A percentile compares a stretch with the other conserved stretches of the same genome.
Conservation (phyloP, 768 basidiomycete genomes). For the Phlegmacium glaucopus region DNA sequence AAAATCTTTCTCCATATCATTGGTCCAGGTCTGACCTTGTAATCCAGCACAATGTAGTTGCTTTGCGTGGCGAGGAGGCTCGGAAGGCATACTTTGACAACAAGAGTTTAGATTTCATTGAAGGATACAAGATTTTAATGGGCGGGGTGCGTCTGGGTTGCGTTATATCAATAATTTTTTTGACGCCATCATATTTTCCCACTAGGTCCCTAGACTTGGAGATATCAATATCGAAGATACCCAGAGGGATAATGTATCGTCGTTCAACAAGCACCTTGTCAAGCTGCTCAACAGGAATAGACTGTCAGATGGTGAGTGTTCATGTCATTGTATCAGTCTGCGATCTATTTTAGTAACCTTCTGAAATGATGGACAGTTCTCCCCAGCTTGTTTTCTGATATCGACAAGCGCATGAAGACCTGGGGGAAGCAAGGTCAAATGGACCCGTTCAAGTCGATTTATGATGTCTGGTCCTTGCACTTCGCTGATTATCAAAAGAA, state of each 20-base stretch:
- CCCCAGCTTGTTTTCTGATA: constrained; percentile 25
- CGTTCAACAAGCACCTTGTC: constrained; percentile 19
- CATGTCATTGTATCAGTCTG: background rate
- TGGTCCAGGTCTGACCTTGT: background rate
- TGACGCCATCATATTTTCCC: background rate
- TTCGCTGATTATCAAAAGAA: background rate
- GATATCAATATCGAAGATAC: constrained; percentile 14
- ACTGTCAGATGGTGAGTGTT: constrained; percentile 15
- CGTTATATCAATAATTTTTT: background rate
- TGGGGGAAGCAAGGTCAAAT: constrained; percentile 28
- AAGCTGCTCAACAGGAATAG: constrained; percentile 17
- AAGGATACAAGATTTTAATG: constrained; percentile 27
- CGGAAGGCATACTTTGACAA: constrained; percentile 25
- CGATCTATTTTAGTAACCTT: background rate
- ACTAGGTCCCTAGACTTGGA: constrained; percentile 1
- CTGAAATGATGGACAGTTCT: constrained; percentile 14
- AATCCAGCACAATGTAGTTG: constrained; percentile 14
- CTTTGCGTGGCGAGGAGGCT: constrained; percentile 13
- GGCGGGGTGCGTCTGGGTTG: constrained; percentile 15
- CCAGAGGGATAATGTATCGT: constrained; percentile 6
- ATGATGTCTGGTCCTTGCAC: constrained; percentile 19
- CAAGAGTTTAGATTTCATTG: constrained; percentile 18
- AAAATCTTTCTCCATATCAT: background rate
- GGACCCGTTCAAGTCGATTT: constrained; percentile 29
- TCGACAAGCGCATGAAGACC: constrained; percentile 20